Conservation (phyloP, 2,329 filamentous ascomycete genomes). For the Xylaria sp. region DNA sequence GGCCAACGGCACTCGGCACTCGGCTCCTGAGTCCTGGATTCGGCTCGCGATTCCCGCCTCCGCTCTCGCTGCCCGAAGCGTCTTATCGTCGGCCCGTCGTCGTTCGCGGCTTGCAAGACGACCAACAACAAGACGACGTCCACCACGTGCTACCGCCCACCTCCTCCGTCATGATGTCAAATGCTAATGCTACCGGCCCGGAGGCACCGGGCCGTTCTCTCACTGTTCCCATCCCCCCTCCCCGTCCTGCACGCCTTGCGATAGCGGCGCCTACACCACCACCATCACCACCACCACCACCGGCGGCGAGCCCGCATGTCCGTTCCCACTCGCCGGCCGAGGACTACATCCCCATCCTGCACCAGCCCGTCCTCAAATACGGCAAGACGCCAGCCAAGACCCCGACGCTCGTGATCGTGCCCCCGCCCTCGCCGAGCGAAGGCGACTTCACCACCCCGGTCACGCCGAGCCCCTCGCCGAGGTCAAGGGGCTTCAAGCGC, state of each 20-base stretch:
- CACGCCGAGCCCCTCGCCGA: constrained; percentile 44
- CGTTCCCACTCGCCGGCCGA: constrained; percentile 37
- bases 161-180: constrained; percentile 35
- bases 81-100: constrained; percentile 43
- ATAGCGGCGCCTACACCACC: constrained; percentile 9
- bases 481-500: constrained; percentile 37
- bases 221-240: constrained; percentile 22
- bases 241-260: constrained; percentile 16
- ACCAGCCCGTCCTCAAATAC: constrained; percentile 39
- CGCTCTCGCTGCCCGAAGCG: constrained; percentile 43
- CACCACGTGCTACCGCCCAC: constrained; percentile 39
- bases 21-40: constrained; percentile 41
- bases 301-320: constrained; percentile 25
- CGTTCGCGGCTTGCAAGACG: constrained; percentile 41
- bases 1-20: constrained; percentile 45
- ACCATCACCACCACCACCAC: constrained; percentile 9
- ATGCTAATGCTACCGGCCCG: constrained; percentile 28
- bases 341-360: constrained; percentile 47
- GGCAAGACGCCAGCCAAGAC: constrained; percentile 28
- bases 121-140: constrained; percentile 40
- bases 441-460: constrained; percentile 49
- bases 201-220: constrained; percentile 36
- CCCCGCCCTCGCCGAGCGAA: constrained; percentile 43
- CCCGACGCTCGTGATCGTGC: constrained; percentile 34
- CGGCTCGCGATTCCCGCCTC: constrained; percentile 42